Percentiles rank a stretch among this genome's conserved stretches.
phyloP scores from a whole-genome alignment of 2,329 filamentous ascomycete genomes.

The Aureobasidium sp. region DNA sequence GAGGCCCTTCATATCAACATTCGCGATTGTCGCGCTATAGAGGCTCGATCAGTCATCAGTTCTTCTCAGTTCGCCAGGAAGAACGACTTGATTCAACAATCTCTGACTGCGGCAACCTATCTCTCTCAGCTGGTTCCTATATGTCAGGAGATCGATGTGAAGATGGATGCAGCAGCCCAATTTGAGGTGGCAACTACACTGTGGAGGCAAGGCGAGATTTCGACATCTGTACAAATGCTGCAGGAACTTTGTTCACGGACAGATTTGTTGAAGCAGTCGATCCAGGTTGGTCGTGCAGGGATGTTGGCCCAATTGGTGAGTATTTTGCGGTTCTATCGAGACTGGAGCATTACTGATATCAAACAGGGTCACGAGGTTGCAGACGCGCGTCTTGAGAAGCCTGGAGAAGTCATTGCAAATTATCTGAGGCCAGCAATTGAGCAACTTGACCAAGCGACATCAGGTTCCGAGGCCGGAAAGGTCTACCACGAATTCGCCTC shows the following conservation, averaged over 20 bases:
- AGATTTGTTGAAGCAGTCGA: conserved; percentile 59
- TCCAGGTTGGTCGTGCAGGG: conserved; percentile 67
- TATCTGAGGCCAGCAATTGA: conserved; percentile 80
- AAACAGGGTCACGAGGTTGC: conserved; percentile 73
- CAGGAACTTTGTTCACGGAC: conserved; percentile 61
- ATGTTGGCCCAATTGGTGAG: conserved; percentile 72
- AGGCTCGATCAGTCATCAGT: conserved; percentile 69
- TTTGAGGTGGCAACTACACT: conserved; percentile 83
- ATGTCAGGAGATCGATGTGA: conserved; percentile 64
- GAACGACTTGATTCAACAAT: conserved; percentile 78
- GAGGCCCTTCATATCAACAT: conserved; percentile 54
- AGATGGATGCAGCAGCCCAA: conserved; percentile 68
- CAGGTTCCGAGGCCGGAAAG: conserved; percentile 69
- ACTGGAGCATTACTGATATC: background rate
- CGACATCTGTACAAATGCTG: conserved; percentile 81
- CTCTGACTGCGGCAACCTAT: conserved; percentile 74
- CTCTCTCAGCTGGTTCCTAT: conserved; percentile 69
- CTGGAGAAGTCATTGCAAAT: conserved; percentile 78
- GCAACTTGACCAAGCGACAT: conserved; percentile 62
- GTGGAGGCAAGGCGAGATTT: conserved; percentile 90
- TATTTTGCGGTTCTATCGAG: background rate
- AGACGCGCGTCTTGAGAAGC: conserved; percentile 81
- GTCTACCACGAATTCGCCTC: conserved; percentile 93
- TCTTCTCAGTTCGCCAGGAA: conserved; percentile 70
- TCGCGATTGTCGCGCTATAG: conserved; percentile 59